Conservation (phyloP, 352 stramenopile species). For the Globisporangium megalacanthum region DNA sequence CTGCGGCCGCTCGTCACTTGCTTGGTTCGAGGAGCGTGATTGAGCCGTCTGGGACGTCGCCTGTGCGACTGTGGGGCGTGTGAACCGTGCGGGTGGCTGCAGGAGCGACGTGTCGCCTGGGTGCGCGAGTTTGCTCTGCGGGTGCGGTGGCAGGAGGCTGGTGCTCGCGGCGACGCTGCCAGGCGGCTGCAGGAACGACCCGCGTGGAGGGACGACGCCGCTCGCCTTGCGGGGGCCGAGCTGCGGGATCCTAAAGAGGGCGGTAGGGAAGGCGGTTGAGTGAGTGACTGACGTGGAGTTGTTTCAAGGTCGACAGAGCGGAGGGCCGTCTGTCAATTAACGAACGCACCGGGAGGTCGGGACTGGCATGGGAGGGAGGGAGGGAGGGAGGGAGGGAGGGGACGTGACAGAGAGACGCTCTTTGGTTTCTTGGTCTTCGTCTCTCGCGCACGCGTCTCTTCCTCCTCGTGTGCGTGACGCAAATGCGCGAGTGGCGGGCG, state of each 20-base stretch:
- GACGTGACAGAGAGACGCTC: too few species aligned
- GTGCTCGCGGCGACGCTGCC: background rate
- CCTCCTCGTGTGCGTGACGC: too few species aligned
- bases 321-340: too few species aligned
- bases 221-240: slow-evolving; percentile 15
- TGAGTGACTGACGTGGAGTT: background rate
- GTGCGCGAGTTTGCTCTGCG: background rate
- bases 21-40: slow-evolving; percentile 3
- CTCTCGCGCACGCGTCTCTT: too few species aligned
- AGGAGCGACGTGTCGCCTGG: slow-evolving; percentile 15
- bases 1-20: slow-evolving; percentile 9
- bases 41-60: too few species aligned
- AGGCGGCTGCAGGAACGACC: slow-evolving; percentile 13
- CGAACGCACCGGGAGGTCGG: too few species aligned
- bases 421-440: too few species aligned
- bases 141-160: background rate
- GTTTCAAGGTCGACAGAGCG: too few species aligned
- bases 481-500: too few species aligned
- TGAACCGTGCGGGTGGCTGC: slow-evolving; percentile 12
- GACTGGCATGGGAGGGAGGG: too few species aligned
- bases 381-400: too few species aligned
- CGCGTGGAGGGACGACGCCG: background rate
- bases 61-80: slow-evolving; percentile 7
- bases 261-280: background rate
- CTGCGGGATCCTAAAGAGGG: slow-evolving; percentile 15